Base-by-base conservation (phyloP, 768 basidiomycete species). In the Clathrus columnatus region DNA sequence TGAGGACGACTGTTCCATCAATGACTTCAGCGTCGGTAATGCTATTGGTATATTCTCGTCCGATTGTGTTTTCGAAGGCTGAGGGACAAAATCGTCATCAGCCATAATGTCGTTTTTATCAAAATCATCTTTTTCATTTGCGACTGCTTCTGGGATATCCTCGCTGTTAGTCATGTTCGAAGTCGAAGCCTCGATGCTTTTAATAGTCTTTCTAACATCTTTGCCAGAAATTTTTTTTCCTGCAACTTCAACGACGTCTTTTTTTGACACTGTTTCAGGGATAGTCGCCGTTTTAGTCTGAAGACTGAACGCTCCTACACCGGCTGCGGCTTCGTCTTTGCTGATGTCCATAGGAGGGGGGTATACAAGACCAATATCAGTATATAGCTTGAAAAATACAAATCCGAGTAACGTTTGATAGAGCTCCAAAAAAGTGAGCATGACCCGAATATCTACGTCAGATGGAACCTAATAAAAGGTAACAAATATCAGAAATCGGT, bases 371-470 rank as follows among this genome's bases (percentile, higher is more conserved):
- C 89, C 89, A 32, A 79, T 79, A 65, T 97, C 93, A n/a, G 88
- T 85, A 72, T 92, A 99, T n/a, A 99, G 81, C 72, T 95, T 96
- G 80, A 92, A 99, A 66, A 96, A 83, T 20, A 92, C 87, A 65
- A 99, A 99, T 5, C 91, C 91, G 26, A 98, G 82, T 7, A 97
- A 73, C 1, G 95, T 98, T 70, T 98, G 93, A 70, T 99, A 98
- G 8, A 99, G 80, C 68, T 99, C 96, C 63, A 99, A 73, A 75
- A 99, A 99, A 6, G 96, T 99, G 58, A 96, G 71, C 85, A 99
- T 93, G 49, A 99, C 96, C 43, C 96, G 87, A 65, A 96, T 85
- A 68, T 99, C 96, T 54, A 99, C 95, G 65, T 98, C 95, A 30
- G 83, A 69, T 6, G 96, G 96, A 59, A 97, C 84, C 92, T 97